Evolutionary conservation across 257 asterid species (phyloP), one percentile per base, ranked within the genome.

Genomic region (Solanum appendiculatum): DNA sequence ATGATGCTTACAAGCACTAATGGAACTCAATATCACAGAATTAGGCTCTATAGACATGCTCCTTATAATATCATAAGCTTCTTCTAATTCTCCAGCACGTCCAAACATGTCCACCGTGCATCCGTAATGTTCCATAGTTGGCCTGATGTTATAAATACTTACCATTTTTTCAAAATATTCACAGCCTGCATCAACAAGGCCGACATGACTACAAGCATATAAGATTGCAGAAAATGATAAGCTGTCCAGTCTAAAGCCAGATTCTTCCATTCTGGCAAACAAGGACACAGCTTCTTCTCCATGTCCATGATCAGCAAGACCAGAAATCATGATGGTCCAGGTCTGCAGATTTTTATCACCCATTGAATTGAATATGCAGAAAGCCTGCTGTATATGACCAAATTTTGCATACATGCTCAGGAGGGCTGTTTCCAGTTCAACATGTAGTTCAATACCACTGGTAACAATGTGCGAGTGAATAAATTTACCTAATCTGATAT

Each of bases 281-380:
- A 39, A 39, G 10, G 42, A 39, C 42, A 39, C 10, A 8, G 8
- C 2, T 7, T 90, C 94, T 90, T 89, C 91, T 60, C 93, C 95
- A 72, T 74, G 88, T 70, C 98, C 96, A 80, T 91, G 86, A 84
- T 91, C 94, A 23, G 96, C 93, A 68, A 94, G 92, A 72, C 90
- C 90, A n/a, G 96, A 92, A 27, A 95, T 93, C 96, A 94, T 92
- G 82, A 91, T 89, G 0, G 98, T 95, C 98, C 96, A 95, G 82
- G 42, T 39, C 8, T 39, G 10, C 10, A 39, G 42, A 39, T 7
- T 39, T 8, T 8, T 7, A 39, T 39, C 42, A 7, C 9, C 8
- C 9, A 39, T 7, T 39, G 42, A 39, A 39, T 39, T 7, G 42
- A 39, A 7, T 39, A 39, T 39, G 10, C 2, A 0, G 10, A 39